phyloP scores from a whole-genome alignment of 495 filamentous ascomycete genomes.

The Podospora pseudocomata region DNA sequence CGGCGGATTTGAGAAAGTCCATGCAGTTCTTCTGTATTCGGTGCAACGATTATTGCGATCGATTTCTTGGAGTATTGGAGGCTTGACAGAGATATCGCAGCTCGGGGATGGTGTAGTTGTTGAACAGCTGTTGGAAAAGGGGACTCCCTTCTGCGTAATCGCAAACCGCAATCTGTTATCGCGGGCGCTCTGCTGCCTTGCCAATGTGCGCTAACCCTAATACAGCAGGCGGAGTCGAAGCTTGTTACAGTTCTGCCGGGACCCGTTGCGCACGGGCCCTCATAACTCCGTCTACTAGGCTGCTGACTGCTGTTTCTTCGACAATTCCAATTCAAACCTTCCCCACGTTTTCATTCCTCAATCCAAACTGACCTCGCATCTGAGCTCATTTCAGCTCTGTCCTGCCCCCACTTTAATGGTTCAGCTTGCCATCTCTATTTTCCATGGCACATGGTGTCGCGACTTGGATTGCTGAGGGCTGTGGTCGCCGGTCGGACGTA shows the following conservation, averaged over 20 bases:
- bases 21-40: constrained; percentile 43
- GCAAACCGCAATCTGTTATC: constrained; percentile 26
- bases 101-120: background rate
- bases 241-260: background rate
- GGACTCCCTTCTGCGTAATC: constrained; percentile 16
- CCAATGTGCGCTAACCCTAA: constrained; percentile 13
- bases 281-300: background rate
- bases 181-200: background rate
- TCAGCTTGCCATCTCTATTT: background rate
- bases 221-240: constrained; percentile 11
- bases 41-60: background rate
- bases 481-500: background rate
- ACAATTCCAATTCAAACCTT: background rate
- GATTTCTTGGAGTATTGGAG: background rate
- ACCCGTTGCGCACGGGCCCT: no score
- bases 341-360: constrained; percentile 1
- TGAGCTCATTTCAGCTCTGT: background rate
- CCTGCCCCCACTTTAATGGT: background rate
- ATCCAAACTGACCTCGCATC: background rate
- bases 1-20: constrained; percentile 97
- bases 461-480: background rate
- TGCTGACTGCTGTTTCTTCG: background rate
- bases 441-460: background rate
- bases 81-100: background rate
- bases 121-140: background rate